Evolutionary conservation across 371 early-diverging fungal species (phyloP).

Genomic region (Batrachochytrium dendrobatidis): DNA sequence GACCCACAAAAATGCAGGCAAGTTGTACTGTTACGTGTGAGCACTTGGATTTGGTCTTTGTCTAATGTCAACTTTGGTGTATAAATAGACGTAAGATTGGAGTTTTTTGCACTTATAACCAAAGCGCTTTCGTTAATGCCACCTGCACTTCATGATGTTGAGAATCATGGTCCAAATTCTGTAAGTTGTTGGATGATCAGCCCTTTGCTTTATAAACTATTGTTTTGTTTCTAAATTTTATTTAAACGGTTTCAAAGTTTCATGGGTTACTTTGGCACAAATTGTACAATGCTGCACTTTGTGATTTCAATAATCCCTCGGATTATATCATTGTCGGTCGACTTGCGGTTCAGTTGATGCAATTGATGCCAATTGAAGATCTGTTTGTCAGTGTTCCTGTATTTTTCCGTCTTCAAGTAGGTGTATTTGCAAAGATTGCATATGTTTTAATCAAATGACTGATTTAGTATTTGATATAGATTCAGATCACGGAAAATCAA

Average conservation of each 20-base stretch:
- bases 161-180: too few species aligned
- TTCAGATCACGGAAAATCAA: conserved; percentile 23
- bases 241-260: neutral
- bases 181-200: too few species aligned
- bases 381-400: conserved; percentile 56
- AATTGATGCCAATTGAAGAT: conserved; percentile 51
- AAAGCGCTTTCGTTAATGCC: too few species aligned
- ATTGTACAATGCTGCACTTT: conserved; percentile 50
- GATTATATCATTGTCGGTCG: conserved; percentile 54
- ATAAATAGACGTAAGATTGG: too few species aligned
- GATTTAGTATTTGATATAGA: too few species aligned
- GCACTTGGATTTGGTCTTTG: too few species aligned
- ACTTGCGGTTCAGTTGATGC: conserved; percentile 41
- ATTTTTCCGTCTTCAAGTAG: conserved; percentile 42
- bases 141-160: too few species aligned
- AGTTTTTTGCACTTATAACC: too few species aligned
- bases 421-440: neutral
- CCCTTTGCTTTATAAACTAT: too few species aligned
- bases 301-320: conserved; percentile 40
- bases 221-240: too few species aligned
- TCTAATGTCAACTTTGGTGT: too few species aligned
- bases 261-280: conserved; percentile 42
- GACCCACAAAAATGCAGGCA: neutral
- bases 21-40: neutral
- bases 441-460: too few species aligned